These are phyloP conservation scores for Candida incommunis DNA, from an alignment of 805 yeast genomes.

Conservation along the genomic window DNA sequence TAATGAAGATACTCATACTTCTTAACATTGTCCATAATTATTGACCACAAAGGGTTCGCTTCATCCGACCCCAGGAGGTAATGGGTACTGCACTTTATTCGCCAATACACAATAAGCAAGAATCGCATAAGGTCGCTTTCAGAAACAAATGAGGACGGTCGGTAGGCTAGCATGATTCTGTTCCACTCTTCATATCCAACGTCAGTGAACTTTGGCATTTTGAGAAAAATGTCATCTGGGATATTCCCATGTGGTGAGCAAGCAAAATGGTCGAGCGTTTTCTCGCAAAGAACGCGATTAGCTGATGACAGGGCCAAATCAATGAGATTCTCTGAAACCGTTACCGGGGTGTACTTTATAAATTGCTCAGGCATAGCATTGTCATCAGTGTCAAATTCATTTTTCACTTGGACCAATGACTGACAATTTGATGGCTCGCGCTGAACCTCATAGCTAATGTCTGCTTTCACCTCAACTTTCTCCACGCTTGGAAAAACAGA, in stretches of 20 bases:
- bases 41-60: conserved; percentile 8
- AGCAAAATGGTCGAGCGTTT: conserved; percentile 1
- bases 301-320: not conserved
- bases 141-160: conserved; percentile 7
- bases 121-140: conserved; percentile 8
- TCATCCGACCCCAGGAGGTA: conserved; percentile 8
- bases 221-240: conserved; percentile 4
- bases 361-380: not conserved
- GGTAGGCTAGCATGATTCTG: conserved; percentile 10
- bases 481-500: too few species aligned
- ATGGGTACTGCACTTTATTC: conserved; percentile 7
- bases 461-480: too few species aligned
- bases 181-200: conserved; percentile 7
- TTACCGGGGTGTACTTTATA: not conserved
- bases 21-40: conserved; percentile 3
- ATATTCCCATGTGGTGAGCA: not conserved
- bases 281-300: not conserved
- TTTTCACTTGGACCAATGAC: too few species aligned
- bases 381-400: too few species aligned
- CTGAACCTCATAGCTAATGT: too few species aligned
- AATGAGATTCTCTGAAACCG: not conserved
- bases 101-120: conserved; percentile 6
- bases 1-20: conserved; percentile 5
- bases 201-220: conserved; percentile 8
- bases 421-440: too few species aligned